phyloP scores from a whole-genome alignment of 306 rosid species.

The Fagus sylvatica region DNA sequence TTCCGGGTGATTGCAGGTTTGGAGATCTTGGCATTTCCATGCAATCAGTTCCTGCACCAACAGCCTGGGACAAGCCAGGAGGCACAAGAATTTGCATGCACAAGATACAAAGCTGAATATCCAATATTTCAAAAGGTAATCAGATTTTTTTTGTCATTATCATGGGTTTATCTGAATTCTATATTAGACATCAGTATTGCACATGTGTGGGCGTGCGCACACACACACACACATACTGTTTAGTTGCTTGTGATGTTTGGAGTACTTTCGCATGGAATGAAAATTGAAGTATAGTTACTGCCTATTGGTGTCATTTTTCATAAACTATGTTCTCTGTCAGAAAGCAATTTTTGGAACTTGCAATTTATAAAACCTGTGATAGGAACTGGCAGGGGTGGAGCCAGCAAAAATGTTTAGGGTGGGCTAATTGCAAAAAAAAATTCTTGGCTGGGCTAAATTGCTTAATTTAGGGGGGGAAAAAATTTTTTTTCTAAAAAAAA shows the following conservation, averaged over 20 bases:
- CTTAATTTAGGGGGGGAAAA: no score
- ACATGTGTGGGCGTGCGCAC: background rate
- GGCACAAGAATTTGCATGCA: conserved; percentile 73
- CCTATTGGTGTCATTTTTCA: background rate
- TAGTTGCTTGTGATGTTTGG: background rate
- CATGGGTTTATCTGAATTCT: background rate
- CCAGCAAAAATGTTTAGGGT: no score
- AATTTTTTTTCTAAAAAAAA: no score
- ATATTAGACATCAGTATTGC: background rate
- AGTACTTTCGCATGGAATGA: background rate
- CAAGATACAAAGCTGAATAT: conserved; percentile 78
- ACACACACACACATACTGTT: background rate
- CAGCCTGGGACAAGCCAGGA: conserved; percentile 84
- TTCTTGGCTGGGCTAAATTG: no score
- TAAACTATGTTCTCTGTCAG: background rate
- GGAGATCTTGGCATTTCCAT: conserved; percentile 94
- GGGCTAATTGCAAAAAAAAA: no score
- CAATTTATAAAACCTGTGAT: background rate
- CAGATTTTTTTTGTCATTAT: background rate
- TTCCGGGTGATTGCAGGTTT: conserved; percentile 49
- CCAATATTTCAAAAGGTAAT: conserved; percentile 89
- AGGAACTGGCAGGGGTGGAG: background rate
- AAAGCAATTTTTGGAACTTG: background rate
- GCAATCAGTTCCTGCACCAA: conserved; percentile 87
- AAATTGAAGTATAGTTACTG: background rate